These are phyloP conservation scores for Hansenula sp. DNA, from an alignment of 1,139 yeast genomes.

Conservation along the genomic window DNA sequence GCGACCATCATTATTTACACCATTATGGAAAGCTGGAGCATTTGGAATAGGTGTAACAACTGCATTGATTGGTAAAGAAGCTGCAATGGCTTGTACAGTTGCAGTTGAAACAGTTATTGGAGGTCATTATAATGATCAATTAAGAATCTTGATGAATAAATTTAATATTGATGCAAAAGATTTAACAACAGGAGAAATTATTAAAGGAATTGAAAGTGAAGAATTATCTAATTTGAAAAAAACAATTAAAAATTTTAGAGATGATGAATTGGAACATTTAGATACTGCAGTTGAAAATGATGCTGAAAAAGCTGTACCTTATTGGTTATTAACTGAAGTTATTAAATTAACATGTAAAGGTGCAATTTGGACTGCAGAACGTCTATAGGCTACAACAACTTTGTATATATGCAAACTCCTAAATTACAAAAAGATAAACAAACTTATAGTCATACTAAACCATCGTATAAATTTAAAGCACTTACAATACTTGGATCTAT, in stretches of 20 bases:
- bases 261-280: slow-evolving; percentile 92
- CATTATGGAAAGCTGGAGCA: slow-evolving; percentile 92
- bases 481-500: slow-evolving; percentile 77
- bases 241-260: slow-evolving; percentile 75
- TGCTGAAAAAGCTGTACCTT: slow-evolving; percentile 91
- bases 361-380: slow-evolving; percentile 92
- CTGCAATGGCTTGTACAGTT: slow-evolving; percentile 99
- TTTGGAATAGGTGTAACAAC: slow-evolving; percentile 82
- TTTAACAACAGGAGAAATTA: slow-evolving; percentile 32
- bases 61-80: slow-evolving; percentile 84
- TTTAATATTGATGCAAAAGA: slow-evolving; percentile 44
- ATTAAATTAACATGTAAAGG: slow-evolving; percentile 77
- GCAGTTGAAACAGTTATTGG: slow-evolving; percentile 99
- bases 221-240: slow-evolving; percentile 59
- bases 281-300: slow-evolving; percentile 91
- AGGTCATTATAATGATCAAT: slow-evolving; percentile 87
- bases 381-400: slow-evolving; percentile 38
- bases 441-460: slow-evolving; percentile 62
- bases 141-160: slow-evolving; percentile 67
- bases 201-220: slow-evolving; percentile 32
- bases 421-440: neutral
- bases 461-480: slow-evolving; percentile 78
- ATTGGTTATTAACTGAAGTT: slow-evolving; percentile 79
- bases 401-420: neutral
- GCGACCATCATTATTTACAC: slow-evolving; percentile 86